These are phyloP conservation scores for Durotheca rogersii DNA, from an alignment of 495 filamentous ascomycete genomes.

Conservation along the genomic window DNA sequence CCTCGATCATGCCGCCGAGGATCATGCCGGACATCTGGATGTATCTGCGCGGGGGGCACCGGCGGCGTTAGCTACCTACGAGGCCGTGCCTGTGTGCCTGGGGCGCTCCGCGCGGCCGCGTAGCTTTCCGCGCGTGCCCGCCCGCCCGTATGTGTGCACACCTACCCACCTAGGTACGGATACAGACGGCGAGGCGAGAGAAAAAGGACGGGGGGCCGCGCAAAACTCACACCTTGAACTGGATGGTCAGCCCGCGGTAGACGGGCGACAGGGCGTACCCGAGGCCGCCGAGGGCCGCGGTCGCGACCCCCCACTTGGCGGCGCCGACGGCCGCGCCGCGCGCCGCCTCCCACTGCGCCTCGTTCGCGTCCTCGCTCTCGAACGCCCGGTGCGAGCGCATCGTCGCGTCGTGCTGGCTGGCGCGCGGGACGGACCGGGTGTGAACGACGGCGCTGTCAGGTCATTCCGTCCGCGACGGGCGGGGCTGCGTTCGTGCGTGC, in stretches of 20 bases:
- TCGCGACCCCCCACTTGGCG: constrained; percentile 63
- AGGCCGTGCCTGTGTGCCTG: too few relatives aligned
- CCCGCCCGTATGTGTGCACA: too few relatives aligned
- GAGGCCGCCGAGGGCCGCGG: constrained; percentile 55
- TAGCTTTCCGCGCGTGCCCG: too few relatives aligned
- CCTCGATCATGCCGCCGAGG: constrained; percentile 79
- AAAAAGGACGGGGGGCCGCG: background rate
- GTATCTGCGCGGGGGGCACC: constrained; percentile 52
- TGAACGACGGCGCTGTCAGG: too few relatives aligned
- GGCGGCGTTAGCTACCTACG: too few relatives aligned
- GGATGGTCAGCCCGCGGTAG: constrained; percentile 78
- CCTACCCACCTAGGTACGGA: background rate
- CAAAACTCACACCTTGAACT: constrained; percentile 85
- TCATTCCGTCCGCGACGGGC: too few relatives aligned
- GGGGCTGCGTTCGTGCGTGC: too few relatives aligned
- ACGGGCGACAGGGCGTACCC: constrained; percentile 66
- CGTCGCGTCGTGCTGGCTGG: constrained; percentile 5
- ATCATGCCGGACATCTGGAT: constrained; percentile 89
- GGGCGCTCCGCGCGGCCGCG: too few relatives aligned
- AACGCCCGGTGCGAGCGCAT: constrained; percentile 43
- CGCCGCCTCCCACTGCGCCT: constrained; percentile 62
- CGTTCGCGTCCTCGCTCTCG: constrained; percentile 58
- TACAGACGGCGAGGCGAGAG: background rate
- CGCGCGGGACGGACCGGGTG: background rate
- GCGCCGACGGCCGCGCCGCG: constrained; percentile 62